Conservation (phyloP, 257 asterid genomes). For the Solanum chiquidenum region DNA sequence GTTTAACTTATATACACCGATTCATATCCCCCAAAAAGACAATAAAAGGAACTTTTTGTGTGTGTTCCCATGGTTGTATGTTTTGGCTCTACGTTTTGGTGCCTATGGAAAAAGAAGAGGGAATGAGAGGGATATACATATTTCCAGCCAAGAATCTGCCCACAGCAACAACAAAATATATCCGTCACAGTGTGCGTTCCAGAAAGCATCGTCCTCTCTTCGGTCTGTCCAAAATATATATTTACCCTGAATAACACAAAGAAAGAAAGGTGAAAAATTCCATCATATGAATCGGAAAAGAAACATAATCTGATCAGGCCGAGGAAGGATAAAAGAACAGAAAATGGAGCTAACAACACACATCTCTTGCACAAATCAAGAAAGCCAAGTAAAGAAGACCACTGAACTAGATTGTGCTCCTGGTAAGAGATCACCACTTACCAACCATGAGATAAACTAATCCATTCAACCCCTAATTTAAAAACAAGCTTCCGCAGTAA, state of each 20-base stretch:
- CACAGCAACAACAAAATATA: slow-evolving; percentile 65
- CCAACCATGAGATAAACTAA: background rate
- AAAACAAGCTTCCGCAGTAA: background rate
- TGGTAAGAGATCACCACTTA: background rate
- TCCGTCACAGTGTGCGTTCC: slow-evolving; percentile 76
- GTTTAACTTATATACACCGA: background rate
- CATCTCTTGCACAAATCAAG: background rate
- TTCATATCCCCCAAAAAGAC: background rate
- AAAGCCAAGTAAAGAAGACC: background rate
- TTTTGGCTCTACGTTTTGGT: background rate
- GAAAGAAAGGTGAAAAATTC: background rate
- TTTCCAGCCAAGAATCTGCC: slow-evolving; percentile 86
- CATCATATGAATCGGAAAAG: background rate
- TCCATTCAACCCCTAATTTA: background rate
- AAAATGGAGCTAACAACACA: background rate
- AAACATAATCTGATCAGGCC: background rate
- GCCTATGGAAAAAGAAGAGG: background rate
- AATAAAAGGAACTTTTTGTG: background rate
- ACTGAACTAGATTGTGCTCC: background rate
- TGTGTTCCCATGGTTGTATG: background rate
- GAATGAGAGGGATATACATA: slow-evolving; percentile 30
- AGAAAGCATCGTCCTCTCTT: slow-evolving; percentile 70
- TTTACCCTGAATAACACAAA: slow-evolving; percentile 33
- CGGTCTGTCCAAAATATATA: slow-evolving; percentile 45
- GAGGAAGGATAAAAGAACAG: background rate